Base-by-base conservation (phyloP, 176 grass and related monocot genomes). In the Hordeum marinum region DNA sequence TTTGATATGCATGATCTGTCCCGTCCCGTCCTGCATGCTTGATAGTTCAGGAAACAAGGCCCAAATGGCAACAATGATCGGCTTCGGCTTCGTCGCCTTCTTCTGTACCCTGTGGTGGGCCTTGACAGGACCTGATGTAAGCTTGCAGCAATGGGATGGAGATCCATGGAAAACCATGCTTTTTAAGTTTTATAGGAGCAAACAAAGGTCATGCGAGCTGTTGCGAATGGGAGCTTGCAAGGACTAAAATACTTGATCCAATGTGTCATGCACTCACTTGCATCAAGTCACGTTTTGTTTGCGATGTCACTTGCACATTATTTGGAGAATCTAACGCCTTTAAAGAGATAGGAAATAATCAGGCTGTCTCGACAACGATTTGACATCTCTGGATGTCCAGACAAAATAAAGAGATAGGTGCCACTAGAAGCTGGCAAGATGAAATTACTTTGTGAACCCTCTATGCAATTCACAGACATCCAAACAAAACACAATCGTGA, bases 211-310 rank as follows among this genome's bases (percentile, higher is more conserved):
- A 11, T 63, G 81, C 66, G 52, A 74, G 37, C 43, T 82, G 86
- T 84, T 59, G 61, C 25, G 1, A 8, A 52, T 75, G 72, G 45
- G 8, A 54, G 26, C 72, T 75, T 74, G 71, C 31, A 17, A 23
- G 31, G 65, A 85, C 60, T 77, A 77, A 77, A 85, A 55, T 89
- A 70, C 32, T 25, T 74, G 65, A 66, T 72, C 79, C 45, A 55
- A 10, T 27, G 48, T 85, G 75, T 43, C 42, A 83, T 73, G 35
- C 48, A 59, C 79, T 84, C 74, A 90, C 74, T 82, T 86, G 88
- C 88, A 59, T 76, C 48, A 9, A 79, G 31, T 48, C 84, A 90
- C 75, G 88, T 90, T 86, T 87, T 87, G 79, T 82, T 80, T 76
- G 34, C 42, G 29, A 57, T 69, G 34, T 62, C 18, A 50, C n/a